Conservation (phyloP, 2,329 filamentous ascomycete genomes). For the Pseudopithomyces maydicus region DNA sequence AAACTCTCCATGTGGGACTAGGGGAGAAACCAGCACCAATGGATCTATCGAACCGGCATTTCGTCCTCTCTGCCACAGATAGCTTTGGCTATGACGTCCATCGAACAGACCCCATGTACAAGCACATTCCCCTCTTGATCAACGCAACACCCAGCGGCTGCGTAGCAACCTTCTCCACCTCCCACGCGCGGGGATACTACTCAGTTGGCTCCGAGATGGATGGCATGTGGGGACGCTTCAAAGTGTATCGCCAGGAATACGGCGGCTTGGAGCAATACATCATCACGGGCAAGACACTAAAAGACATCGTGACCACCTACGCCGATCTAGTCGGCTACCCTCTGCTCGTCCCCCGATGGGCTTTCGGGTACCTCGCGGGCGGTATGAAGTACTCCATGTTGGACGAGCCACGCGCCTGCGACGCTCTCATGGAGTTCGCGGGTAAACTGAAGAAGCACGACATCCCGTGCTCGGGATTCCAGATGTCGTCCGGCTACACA, state of each 20-base stretch:
- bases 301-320: conserved; percentile 69
- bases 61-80: conserved; percentile 71
- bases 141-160: conserved; percentile 68
- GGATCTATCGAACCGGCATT: conserved; percentile 70
- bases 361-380: conserved; percentile 74
- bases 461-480: conserved; percentile 73
- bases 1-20: conserved; percentile 70
- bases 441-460: conserved; percentile 66
- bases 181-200: conserved; percentile 67
- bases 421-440: conserved; percentile 66
- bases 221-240: conserved; percentile 76
- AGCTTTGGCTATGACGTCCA: conserved; percentile 76
- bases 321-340: conserved; percentile 72
- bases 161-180: conserved; percentile 70
- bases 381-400: conserved; percentile 67
- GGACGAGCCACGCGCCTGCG: conserved; percentile 59
- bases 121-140: conserved; percentile 75
- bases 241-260: conserved; percentile 73
- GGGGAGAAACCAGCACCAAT: conserved; percentile 76
- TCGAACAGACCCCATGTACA: conserved; percentile 74
- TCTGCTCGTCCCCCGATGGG: conserved; percentile 71
- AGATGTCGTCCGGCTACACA: conserved; percentile 75
- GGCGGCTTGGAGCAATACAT: conserved; percentile 75
- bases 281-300: conserved; percentile 68
- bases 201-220: conserved; percentile 74